These are phyloP conservation scores for Fusarium graminum DNA, from an alignment of 2,329 filamentous ascomycete genomes.

Conservation along the genomic window DNA sequence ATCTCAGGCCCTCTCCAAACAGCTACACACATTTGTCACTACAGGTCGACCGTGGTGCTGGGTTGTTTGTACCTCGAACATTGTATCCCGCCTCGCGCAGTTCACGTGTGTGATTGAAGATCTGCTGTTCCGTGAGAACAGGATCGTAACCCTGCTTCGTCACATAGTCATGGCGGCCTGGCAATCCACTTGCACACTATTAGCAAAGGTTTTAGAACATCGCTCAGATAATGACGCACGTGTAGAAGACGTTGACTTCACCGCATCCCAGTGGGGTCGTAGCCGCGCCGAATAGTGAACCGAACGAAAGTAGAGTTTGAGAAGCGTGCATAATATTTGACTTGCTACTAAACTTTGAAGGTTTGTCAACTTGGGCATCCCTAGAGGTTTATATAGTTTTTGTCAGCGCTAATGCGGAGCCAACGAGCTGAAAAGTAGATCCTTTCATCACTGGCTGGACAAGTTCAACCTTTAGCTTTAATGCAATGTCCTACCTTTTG, in stretches of 20 bases:
- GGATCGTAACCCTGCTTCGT: slow-evolving; percentile 17
- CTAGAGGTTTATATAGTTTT: too few species aligned
- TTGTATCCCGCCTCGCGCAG: slow-evolving; percentile 17
- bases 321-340: slow-evolving; percentile 6
- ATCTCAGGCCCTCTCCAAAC: slow-evolving; percentile 20
- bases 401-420: too few species aligned
- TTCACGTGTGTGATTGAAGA: slow-evolving; percentile 21
- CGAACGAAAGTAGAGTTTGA: slow-evolving; percentile 2
- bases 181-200: slow-evolving; percentile 10
- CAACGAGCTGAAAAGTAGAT: too few species aligned
- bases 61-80: too few species aligned
- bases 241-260: slow-evolving; percentile 20
- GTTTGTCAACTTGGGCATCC: too few species aligned
- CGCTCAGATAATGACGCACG: too few species aligned
- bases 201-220: too few species aligned
- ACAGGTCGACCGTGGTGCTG: too few species aligned
- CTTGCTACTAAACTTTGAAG: too few species aligned
- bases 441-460: too few species aligned
- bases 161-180: slow-evolving; percentile 14
- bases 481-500: too few species aligned
- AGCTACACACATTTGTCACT: background rate
- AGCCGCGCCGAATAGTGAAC: background rate
- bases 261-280: background rate
- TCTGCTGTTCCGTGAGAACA: slow-evolving; percentile 3
- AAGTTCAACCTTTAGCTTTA: too few species aligned